Conservation (phyloP, 2,329 filamentous ascomycete genomes). For the Monosporascus cannonballus region DNA sequence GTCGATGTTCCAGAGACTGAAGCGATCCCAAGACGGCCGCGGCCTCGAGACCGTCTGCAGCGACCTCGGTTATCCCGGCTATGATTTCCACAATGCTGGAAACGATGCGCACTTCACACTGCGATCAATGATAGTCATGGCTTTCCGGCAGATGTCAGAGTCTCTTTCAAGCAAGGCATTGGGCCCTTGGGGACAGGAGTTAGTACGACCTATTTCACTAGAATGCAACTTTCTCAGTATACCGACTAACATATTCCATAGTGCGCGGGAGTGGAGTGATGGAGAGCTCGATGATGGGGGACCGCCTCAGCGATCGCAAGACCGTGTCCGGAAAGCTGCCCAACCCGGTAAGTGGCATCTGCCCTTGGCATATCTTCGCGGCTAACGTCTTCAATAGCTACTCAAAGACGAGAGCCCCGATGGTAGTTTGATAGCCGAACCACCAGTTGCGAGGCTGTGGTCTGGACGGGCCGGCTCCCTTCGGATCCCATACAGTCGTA, state of each 20-base stretch:
- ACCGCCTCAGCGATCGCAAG: slow-evolving; percentile 10
- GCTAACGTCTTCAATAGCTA: slow-evolving; percentile 2
- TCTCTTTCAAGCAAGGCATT: neutral
- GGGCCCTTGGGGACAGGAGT: neutral
- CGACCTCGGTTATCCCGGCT: slow-evolving; percentile 56
- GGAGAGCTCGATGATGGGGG: slow-evolving; percentile 26
- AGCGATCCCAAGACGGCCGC: slow-evolving; percentile 43
- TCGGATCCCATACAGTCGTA: neutral
- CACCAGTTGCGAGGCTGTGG: neutral
- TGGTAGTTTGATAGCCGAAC: slow-evolving; percentile 1
- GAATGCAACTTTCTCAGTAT: too few relatives aligned
- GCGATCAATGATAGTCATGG: slow-evolving; percentile 63
- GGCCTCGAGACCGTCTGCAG: slow-evolving; percentile 56
- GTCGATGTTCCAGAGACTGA: slow-evolving; percentile 60
- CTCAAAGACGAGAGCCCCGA: neutral
- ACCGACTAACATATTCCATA: neutral
- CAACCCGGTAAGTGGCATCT: slow-evolving; percentile 4
- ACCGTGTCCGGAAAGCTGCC: neutral
- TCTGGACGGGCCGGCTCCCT: neutral
- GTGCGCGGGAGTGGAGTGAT: slow-evolving; percentile 25
- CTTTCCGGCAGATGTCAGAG: slow-evolving; percentile 29
- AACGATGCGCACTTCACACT: slow-evolving; percentile 82
- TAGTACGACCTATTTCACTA: neutral
- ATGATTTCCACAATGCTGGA: slow-evolving; percentile 76
- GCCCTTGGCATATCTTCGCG: neutral